Base-by-base conservation (phyloP, 2,329 filamentous ascomycete genomes). In the Monosporascus sp. region DNA sequence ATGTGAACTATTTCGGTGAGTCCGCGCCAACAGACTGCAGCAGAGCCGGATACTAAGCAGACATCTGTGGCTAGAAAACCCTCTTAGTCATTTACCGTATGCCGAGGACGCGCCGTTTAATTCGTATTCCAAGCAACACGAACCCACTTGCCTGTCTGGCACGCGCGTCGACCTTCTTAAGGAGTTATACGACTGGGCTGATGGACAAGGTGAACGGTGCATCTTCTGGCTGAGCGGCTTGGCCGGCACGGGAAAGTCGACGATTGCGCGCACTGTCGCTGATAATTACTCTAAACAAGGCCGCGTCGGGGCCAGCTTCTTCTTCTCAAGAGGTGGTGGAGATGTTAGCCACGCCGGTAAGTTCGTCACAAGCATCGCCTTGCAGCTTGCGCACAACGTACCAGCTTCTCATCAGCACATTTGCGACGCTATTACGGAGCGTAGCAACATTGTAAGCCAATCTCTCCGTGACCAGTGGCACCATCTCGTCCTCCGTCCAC, bases 261-360 rank as follows among this genome's bases (percentile, higher is more conserved):
- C 69, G 7, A 66, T 72, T 4, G 64, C 68, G 14, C 66, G 65
- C 0, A 68, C 67, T 5, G 48, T 68, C 3, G 66, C 68, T 38
- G 19, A 47, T 4, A n/a, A n/a, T 1, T 49, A 56, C 8, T 46
- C n/a, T n/a, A n/a, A n/a, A n/a, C n/a, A n/a, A n/a, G n/a, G n/a
- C n/a, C n/a, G 3, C 47, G 50, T 1, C 58, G 61, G 56, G 0
- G 64, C 58, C 0, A 62, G 51, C 58, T 76, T 77, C 58, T 75
- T 75, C 62, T 78, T 77, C 60, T 73, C 73, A 50, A 69, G 66
- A 54, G 73, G 70, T 1, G 72, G 74, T 48, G 62, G 58, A 3
- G 71, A 76, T 55, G 66, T 70, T 26, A 67, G 69, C 2, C 66
- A 64, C 44, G 65, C 68, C 2, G 57, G 57, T 5, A 66, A 62